Evolutionary conservation across 2,329 filamentous ascomycete genomes (phyloP), one percentile per base, ranked within the genome.

Genomic region (Lachnellula arida): DNA sequence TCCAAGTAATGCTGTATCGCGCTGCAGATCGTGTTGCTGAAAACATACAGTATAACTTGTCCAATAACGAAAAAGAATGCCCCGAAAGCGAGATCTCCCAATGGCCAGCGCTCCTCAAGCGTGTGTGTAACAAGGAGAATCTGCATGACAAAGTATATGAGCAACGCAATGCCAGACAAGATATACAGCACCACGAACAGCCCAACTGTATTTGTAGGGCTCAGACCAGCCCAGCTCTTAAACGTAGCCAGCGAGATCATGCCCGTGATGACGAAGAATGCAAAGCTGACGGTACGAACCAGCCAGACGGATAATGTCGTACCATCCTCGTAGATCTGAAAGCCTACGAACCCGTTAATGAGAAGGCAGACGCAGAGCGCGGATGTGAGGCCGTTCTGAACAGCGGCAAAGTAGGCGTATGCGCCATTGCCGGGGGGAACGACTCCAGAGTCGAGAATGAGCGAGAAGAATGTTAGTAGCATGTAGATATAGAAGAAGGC

Each of bases 401-500:
- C 83, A 11, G 91, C 89, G 62, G 90, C 88, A 69, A 99, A 97
- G 77, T 96, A 99, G 0, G 92, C 88, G 67, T 92, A 97, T 0
- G 90, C 82, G 2, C 75, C 79, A 51, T 87, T 91, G 55, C 88
- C 87, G 0, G 92, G 89, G 4, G 93, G 91, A 19, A 95, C 85
- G 48, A 97, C 94, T 50, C 94, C 94, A 51, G 93, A 89, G 69
- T 99, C 94, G 68, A 99, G 85, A 65, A 94, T 81, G 60, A 99
- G 84, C 8, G 93, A 97, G 68, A 88, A 80, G 72, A 94, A 87
- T 25, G 91, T 96, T 51, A 97, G 82, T 39, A 93, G 78, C 80
- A 96, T 88, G 78, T 96, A 99, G 62, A 96, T 80, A 77, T 97
- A 97, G 80, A 99, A 99, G 79, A 99, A 97, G 49, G 88, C 89